Percentiles rank a stretch among this genome's conserved stretches.
phyloP scores from a whole-genome alignment of 257 asterid genomes.

The Euphrasia confusa region DNA sequence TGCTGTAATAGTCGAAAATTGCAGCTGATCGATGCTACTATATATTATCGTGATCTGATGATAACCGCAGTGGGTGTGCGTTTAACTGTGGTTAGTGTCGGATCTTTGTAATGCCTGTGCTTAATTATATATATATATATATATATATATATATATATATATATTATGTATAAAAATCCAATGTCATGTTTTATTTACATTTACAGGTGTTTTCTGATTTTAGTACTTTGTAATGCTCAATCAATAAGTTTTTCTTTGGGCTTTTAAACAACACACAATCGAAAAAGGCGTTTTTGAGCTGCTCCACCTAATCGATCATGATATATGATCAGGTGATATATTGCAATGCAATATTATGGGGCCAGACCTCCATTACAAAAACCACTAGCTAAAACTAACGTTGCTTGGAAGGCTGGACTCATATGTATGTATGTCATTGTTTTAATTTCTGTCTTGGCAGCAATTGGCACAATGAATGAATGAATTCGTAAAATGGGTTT shows the following conservation, averaged over 20 bases:
- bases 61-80: constrained; percentile 25
- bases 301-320: neutral
- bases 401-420: neutral
- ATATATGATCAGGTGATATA: neutral
- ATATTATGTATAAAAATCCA: neutral
- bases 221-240: no score
- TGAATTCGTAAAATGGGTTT: neutral
- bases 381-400: neutral
- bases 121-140: no score
- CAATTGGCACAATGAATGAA: neutral
- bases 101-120: constrained; percentile 15
- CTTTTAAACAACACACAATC: neutral
- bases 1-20: constrained; percentile 10
- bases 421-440: neutral
- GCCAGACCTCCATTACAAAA: neutral
- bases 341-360: neutral
- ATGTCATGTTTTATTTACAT: neutral
- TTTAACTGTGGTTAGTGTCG: constrained; percentile 25
- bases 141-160: no score
- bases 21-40: neutral
- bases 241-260: neutral
- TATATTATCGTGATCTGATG: constrained; percentile 15
- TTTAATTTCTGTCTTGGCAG: neutral
- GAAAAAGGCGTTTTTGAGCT: neutral
- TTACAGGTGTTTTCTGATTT: no score